phyloP scores from a whole-genome alignment of 305 asterid species.

The Vinca major region DNA sequence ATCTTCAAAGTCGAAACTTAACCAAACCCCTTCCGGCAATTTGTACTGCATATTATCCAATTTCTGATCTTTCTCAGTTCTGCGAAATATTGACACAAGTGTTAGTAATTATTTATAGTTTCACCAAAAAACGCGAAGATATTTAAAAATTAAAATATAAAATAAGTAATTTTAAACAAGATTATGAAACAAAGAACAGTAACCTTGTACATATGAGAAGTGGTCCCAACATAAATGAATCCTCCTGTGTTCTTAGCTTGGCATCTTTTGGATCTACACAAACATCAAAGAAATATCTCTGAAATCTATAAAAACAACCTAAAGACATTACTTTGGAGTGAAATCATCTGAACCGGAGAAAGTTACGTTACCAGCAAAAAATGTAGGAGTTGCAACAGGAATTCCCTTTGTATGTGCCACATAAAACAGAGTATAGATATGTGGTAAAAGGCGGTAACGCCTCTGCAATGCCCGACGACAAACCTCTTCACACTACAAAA shows the following conservation, averaged over 20 bases:
- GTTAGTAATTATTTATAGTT: constrained; percentile 1
- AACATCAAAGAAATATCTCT: constrained; percentile 16
- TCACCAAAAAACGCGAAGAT: neutral
- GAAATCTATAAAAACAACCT: neutral
- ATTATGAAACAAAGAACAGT: constrained; percentile 8
- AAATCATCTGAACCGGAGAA: constrained; percentile 10
- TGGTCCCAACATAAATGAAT: constrained; percentile 82
- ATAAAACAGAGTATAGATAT: constrained; percentile 84
- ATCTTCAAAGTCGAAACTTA: constrained; percentile 84
- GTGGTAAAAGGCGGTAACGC: constrained; percentile 81
- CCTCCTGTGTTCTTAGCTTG: constrained; percentile 66
- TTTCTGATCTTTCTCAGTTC: constrained; percentile 54
- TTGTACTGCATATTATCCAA: constrained; percentile 44
- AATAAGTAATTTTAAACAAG: too few relatives aligned
- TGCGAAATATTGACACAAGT: constrained; percentile 24
- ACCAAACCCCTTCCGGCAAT: constrained; percentile 83
- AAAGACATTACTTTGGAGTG: constrained; percentile 5
- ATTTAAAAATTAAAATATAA: neutral
- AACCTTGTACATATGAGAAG: constrained; percentile 87
- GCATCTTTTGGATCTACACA: constrained; percentile 69
- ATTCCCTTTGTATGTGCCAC: constrained; percentile 69
- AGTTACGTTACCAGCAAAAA: constrained; percentile 57
- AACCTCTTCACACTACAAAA: constrained; percentile 78
- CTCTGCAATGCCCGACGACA: constrained; percentile 88
- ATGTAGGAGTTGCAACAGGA: constrained; percentile 79